Evolutionary conservation across 306 rosid genomes (phyloP).

Genomic region (Cyclanthera cordifolia): DNA sequence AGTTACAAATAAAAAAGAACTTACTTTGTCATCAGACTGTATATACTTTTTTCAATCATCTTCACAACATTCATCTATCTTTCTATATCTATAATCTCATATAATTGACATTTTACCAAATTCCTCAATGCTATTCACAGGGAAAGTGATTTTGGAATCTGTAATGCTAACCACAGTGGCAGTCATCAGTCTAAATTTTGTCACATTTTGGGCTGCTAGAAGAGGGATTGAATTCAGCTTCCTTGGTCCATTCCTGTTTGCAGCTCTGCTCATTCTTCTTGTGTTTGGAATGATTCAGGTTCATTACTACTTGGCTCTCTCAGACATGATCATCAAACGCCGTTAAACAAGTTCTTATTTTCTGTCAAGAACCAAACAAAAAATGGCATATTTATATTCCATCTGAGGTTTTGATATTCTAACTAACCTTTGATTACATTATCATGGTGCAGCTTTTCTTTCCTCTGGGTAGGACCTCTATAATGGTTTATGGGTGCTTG

Average conservation of each 20-base stretch:
- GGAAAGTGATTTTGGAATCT: slow-evolving; percentile 29
- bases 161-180: slow-evolving; percentile 34
- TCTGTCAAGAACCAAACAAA: not conserved
- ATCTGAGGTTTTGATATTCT: not conserved
- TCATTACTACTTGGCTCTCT: slow-evolving; percentile 15
- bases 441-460: slow-evolving; percentile 17
- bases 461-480: slow-evolving; percentile 34
- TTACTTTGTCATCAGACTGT: too few species aligned
- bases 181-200: slow-evolving; percentile 22
- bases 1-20: too few species aligned
- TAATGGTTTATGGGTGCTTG: slow-evolving; percentile 22
- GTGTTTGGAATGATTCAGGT: slow-evolving; percentile 35
- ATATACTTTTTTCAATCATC: not conserved
- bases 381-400: not conserved
- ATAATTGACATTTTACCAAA: not conserved
- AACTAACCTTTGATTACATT: not conserved
- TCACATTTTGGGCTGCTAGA: slow-evolving; percentile 57
- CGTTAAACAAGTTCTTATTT: not conserved
- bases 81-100: not conserved
- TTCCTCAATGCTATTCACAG: slow-evolving; percentile 18
- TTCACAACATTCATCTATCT: not conserved
- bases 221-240: slow-evolving; percentile 42
- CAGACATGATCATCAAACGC: not conserved
- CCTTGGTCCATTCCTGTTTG: slow-evolving; percentile 50
- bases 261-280: slow-evolving; percentile 27